Base-by-base conservation (phyloP, 2,329 filamentous ascomycete genomes). In the Ramularia collo-cygni region DNA sequence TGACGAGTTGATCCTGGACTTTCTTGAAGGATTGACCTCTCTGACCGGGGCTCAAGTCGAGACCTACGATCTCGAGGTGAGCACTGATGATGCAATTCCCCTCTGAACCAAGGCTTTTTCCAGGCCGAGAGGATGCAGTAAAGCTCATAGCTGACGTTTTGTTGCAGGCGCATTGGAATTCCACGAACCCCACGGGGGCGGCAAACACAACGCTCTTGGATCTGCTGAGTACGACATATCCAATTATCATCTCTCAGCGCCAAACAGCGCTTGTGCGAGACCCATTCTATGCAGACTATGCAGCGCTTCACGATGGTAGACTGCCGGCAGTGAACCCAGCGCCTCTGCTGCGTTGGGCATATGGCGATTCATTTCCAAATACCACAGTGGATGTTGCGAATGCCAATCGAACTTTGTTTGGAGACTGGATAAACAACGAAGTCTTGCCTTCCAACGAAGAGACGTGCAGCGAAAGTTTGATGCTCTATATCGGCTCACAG, bases 251-350 rank as follows among this genome's bases (percentile, higher is more conserved):
- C 45, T 55, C 66, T 2, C 64, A 72, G 49, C 63, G 70, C 48
- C 72, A 73, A 46, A 66, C 58, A 8, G 54, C 48, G n/a, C 63
- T 65, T 2, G 58, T 76, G 15, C 63, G 67, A 2, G 62, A 69
- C 12, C 68, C 70, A 0, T 74, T 74, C 51, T 72, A 70, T 42
- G 59, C 57, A 4, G 69, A 71, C 47, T 75, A 74, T 44, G 69
- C 66, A 1, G 64, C 65, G 1, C 59, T 56, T 0, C 57, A 74
- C 42, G 60, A 64, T 21, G 70, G 69, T 2, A 64, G 68, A 4
- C 53, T 47, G 1, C 72, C 72, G 0, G 73, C 72, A 37, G 60
- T 76, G 29, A 66, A 74, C 39, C 71, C 72, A 0, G 63, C 65
- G 0, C 71, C 72, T 1, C 47, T 70, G 1, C 60, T 62, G 0